Conservation (phyloP, 2,329 filamentous ascomycete species). For the Scortechinia acanthostroma region DNA sequence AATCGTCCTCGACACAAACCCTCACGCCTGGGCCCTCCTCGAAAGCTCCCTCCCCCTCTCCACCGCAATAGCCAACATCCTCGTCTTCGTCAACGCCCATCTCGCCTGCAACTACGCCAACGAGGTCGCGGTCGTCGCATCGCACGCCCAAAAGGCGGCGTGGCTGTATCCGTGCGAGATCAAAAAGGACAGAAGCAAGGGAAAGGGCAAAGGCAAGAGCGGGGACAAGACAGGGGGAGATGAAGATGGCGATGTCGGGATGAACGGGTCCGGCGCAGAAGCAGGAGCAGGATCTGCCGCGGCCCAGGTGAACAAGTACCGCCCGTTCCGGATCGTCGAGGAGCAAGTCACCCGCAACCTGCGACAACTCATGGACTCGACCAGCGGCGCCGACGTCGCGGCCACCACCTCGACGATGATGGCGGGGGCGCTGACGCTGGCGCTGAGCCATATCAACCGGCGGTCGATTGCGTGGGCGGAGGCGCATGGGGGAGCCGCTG, state of each 20-base stretch:
- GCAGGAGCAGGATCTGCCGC: too few relatives aligned
- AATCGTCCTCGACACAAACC: constrained; percentile 92
- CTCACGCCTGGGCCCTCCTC: constrained; percentile 82
- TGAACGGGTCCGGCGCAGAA: too few relatives aligned
- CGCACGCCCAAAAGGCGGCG: constrained; percentile 75
- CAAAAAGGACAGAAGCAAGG: constrained; percentile 26
- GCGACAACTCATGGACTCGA: constrained; percentile 63
- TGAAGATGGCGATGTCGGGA: constrained; percentile 3
- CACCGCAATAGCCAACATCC: constrained; percentile 76
- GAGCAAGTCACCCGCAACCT: constrained; percentile 71
- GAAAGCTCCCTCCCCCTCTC: constrained; percentile 37
- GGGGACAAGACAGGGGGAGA: background rate
- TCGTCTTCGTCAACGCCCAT: constrained; percentile 95
- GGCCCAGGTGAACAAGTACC: constrained; percentile 76
- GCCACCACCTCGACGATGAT: constrained; percentile 74
- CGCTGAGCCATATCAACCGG: constrained; percentile 86
- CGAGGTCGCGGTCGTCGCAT: constrained; percentile 83
- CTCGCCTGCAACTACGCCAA: constrained; percentile 90
- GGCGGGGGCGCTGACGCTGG: constrained; percentile 82
- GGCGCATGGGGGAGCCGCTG: constrained; percentile 33
- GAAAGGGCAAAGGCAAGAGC: too few relatives aligned
- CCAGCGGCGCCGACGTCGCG: constrained; percentile 56
- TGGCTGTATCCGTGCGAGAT: constrained; percentile 77
- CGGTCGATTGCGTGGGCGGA: constrained; percentile 58
- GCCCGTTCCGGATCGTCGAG: constrained; percentile 83